Conservation (phyloP, 345 rosid genomes). For the Brassica cretica region DNA sequence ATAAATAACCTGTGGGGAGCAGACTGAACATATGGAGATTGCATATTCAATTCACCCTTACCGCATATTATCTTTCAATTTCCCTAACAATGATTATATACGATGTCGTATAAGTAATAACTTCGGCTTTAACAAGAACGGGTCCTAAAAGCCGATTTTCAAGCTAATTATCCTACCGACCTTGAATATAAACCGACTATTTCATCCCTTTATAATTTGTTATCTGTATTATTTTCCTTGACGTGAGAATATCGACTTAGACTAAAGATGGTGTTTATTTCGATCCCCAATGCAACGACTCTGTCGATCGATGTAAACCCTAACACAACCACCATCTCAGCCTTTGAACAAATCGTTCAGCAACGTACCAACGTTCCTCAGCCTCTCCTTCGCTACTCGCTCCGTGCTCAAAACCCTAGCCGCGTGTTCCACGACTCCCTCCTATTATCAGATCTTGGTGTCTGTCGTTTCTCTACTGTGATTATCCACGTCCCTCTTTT, state of each 20-base stretch:
- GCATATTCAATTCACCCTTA: too few relatives aligned
- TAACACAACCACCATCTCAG: constrained; percentile 50
- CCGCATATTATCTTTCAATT: too few relatives aligned
- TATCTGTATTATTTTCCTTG: background rate
- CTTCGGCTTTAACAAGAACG: background rate
- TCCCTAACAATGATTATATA: background rate
- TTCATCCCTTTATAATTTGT: background rate
- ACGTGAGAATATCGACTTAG: background rate
- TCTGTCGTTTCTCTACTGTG: background rate
- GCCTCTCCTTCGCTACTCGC: constrained; percentile 43
- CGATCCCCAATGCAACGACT: constrained; percentile 54
- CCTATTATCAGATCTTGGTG: background rate
- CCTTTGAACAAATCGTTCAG: constrained; percentile 52
- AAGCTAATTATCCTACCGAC: constrained; percentile 7
- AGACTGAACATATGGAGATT: too few relatives aligned
- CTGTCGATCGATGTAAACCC: constrained; percentile 53
- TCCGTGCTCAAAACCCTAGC: constrained; percentile 33
- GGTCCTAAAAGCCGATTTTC: background rate
- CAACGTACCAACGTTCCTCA: constrained; percentile 47
- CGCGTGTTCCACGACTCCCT: background rate
- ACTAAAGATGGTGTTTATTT: constrained; percentile 54
- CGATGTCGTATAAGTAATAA: background rate
- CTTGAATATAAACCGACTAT: background rate
- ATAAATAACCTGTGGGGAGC: too few relatives aligned
- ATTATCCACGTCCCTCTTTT: background rate